These are phyloP conservation scores for Zygosaccharomyces sapae DNA, from an alignment of 1,139 yeast genomes.

Conservation along the genomic window DNA sequence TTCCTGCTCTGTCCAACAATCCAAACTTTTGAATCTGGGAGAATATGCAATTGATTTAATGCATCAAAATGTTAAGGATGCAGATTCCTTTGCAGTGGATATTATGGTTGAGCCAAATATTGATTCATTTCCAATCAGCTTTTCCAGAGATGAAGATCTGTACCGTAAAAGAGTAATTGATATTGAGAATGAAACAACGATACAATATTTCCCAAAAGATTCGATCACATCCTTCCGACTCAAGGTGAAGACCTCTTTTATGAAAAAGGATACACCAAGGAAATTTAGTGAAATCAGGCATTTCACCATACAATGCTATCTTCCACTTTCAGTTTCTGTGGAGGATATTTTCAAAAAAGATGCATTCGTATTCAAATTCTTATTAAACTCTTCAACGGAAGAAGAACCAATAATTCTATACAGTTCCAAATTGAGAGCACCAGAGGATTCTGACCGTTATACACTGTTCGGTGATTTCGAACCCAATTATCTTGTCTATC, in stretches of 20 bases:
- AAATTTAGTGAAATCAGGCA: conserved; percentile 18
- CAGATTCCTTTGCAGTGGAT: conserved; percentile 12
- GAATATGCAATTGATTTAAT: conserved; percentile 19
- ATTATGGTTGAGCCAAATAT: conserved; percentile 13
- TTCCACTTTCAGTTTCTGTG: conserved; percentile 34
- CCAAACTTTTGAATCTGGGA: conserved; percentile 20
- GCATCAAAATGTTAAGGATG: conserved; percentile 14
- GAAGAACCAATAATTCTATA: conserved; percentile 29
- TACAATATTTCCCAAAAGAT: conserved; percentile 22
- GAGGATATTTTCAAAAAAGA: conserved; percentile 33
- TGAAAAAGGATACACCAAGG: conserved; percentile 2
- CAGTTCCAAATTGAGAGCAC: conserved; percentile 18
- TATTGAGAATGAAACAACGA: neutral
- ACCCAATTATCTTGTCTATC: conserved; percentile 18
- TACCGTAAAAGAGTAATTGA: conserved; percentile 5
- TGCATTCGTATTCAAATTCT: conserved; percentile 30
- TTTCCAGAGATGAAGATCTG: conserved; percentile 7
- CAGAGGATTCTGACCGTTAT: conserved; percentile 14
- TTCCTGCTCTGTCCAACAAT: conserved; percentile 18
- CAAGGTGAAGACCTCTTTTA: conserved; percentile 14
- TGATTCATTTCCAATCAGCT: conserved; percentile 17
- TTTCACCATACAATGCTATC: conserved; percentile 19
- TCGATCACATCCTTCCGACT: conserved; percentile 20
- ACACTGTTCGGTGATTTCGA: conserved; percentile 21
- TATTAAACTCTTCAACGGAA: conserved; percentile 26